Evolutionary conservation across 257 asterid genomes (phyloP).

Genomic region (Solanum acaule): DNA sequence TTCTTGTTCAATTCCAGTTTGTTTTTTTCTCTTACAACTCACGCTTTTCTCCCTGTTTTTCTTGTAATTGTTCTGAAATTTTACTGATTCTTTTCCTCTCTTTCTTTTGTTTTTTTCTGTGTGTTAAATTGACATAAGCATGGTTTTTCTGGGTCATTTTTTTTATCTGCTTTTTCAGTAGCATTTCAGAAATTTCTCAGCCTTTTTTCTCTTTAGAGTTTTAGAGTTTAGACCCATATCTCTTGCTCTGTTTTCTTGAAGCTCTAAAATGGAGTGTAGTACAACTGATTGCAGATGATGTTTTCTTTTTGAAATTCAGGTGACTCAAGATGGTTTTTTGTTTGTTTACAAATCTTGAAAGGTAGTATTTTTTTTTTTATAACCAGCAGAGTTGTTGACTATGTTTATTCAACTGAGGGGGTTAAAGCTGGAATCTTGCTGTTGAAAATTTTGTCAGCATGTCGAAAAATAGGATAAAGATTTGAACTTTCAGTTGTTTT

Average conservation of each 20-base stretch:
- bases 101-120: not conserved
- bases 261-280: not conserved
- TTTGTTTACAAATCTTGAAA: not conserved
- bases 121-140: not conserved
- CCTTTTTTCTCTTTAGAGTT: not conserved
- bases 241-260: not conserved
- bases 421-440: not conserved
- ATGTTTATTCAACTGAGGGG: not conserved
- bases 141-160: not conserved
- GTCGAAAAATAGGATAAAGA: not conserved
- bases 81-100: not conserved
- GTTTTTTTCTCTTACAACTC: not conserved
- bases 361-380: not conserved
- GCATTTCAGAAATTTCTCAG: not conserved
- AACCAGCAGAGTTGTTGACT: not conserved
- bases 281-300: not conserved
- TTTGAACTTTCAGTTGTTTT: not conserved
- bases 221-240: not conserved
- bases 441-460: not conserved
- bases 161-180: not conserved
- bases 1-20: not conserved
- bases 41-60: not conserved
- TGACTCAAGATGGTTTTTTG: not conserved
- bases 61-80: not conserved
- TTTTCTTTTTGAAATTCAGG: not conserved